Percentiles rank a stretch among this genome's conserved stretches.
Evolutionary conservation across 345 rosid species (phyloP).

Genomic region (Moricandia moricandioides): DNA sequence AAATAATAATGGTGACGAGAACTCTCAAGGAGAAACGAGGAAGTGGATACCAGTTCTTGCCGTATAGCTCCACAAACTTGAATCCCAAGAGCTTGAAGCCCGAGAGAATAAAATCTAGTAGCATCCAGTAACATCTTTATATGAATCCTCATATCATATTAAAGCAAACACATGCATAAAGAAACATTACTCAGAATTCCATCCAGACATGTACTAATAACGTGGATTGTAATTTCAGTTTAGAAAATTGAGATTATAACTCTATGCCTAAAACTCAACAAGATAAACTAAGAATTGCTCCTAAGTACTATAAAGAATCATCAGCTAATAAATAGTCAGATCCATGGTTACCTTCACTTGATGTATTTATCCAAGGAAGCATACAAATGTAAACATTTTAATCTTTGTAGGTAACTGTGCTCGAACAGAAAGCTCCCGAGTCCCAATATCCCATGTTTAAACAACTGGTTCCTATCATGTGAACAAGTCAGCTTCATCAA

Average conservation of each 20-base stretch:
- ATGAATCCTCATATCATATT: slow-evolving; percentile 4
- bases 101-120: slow-evolving; percentile 86
- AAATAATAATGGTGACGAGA: not conserved
- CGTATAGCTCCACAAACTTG: slow-evolving; percentile 99
- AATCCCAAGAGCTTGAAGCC: slow-evolving; percentile 84
- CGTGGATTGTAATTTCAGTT: not conserved
- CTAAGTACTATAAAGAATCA: not conserved
- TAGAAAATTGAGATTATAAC: not conserved
- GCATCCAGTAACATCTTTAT: slow-evolving; percentile 61
- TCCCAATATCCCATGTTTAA: slow-evolving; percentile 40
- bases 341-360: slow-evolving; percentile 63
- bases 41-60: slow-evolving; percentile 77
- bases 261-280: slow-evolving; percentile 3
- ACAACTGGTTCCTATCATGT: slow-evolving; percentile 48
- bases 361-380: slow-evolving; percentile 93
- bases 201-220: not conserved
- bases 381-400: slow-evolving; percentile 66
- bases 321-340: slow-evolving; percentile 13
- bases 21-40: slow-evolving; percentile 3
- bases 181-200: not conserved
- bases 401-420: slow-evolving; percentile 52
- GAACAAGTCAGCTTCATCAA: slow-evolving; percentile 51
- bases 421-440: slow-evolving; percentile 53
- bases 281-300: slow-evolving; percentile 1
- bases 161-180: not conserved